Evolutionary conservation across 2,329 filamentous ascomycete genomes (phyloP), one percentile per base, ranked within the genome.

Genomic region (Plenodomus biglobosus): DNA sequence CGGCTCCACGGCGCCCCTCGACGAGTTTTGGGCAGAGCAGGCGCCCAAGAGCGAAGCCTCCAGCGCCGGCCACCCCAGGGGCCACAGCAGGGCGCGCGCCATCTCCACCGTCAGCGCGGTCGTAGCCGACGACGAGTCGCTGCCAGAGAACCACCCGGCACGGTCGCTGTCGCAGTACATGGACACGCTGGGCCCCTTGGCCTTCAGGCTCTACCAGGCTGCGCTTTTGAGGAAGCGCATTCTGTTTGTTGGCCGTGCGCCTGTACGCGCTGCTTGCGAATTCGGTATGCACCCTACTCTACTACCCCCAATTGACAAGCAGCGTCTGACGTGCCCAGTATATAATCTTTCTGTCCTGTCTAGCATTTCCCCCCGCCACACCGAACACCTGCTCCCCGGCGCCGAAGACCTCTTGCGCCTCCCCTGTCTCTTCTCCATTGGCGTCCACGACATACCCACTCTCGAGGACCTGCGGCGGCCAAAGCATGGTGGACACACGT

Each of bases 291-390:
- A 10, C 16, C 27, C 4, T 22, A 10, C 18, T n/a, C n/a, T n/a
- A n/a, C 18, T 8, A 18, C 13, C n/a, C 2, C 1, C 27, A 3
- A 6, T 3, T 32, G 6, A 3, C 27, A 16, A 22, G 11, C 19
- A 37, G 15, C 40, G 18, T 42, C 62, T 54, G 19, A 52, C 30
- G 13, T 22, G 6, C 17, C 16, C 55, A 92, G 94, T 97, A 53
- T 99, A 97, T 74, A 85, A 94, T 69, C 82, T 97, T 42, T 96
- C 92, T n/a, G 81, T 97, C 44, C 79, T 99, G 27, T 91, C 92
- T 38, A 95, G 91, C 59, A 86, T 97, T 37, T 91, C 94, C 21
- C 79, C 86, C 32, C 84, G 87, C 22, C 81, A 91, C 37, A 78
- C 81, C 48, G 84, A 91, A 42, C 75, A 86, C 13, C 77, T 96